Percentiles rank a stretch among this genome's conserved stretches.
Evolutionary conservation across 257 asterid species (phyloP).

Genomic region (Rhazya stricta): DNA sequence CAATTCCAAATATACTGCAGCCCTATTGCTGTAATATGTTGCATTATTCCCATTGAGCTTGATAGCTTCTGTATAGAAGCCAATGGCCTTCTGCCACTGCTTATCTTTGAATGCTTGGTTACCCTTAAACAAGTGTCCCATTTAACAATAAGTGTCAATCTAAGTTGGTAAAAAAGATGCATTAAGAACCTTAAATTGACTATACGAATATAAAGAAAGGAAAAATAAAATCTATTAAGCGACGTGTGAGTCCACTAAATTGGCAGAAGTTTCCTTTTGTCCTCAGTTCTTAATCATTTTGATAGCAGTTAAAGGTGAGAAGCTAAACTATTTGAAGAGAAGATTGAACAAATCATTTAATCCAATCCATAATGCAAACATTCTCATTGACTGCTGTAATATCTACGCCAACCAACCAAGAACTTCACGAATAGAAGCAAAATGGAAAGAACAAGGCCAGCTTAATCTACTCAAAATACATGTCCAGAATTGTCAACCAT

Average conservation of each 20-base stretch:
- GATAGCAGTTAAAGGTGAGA: not conserved
- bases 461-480: not conserved
- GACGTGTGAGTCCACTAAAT: not conserved
- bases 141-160: not conserved
- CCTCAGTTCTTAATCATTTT: not conserved
- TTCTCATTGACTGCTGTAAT: not conserved
- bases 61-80: conserved; percentile 86
- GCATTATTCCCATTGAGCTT: conserved; percentile 74
- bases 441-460: not conserved
- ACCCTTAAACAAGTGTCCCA: conserved; percentile 43
- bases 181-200: not conserved
- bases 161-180: not conserved
- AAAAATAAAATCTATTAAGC: not conserved
- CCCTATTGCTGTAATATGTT: conserved; percentile 84
- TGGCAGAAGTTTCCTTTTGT: not conserved
- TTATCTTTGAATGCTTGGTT: conserved; percentile 90
- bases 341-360: not conserved
- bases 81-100: conserved; percentile 86
- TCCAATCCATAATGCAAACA: not conserved
- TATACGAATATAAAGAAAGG: not conserved
- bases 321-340: not conserved
- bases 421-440: not conserved
- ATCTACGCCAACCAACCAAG: not conserved
- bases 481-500: not conserved
- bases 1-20: conserved; percentile 87